Conservation (phyloP, 805 yeast genomes). For the Nakazawaea sp. region DNA sequence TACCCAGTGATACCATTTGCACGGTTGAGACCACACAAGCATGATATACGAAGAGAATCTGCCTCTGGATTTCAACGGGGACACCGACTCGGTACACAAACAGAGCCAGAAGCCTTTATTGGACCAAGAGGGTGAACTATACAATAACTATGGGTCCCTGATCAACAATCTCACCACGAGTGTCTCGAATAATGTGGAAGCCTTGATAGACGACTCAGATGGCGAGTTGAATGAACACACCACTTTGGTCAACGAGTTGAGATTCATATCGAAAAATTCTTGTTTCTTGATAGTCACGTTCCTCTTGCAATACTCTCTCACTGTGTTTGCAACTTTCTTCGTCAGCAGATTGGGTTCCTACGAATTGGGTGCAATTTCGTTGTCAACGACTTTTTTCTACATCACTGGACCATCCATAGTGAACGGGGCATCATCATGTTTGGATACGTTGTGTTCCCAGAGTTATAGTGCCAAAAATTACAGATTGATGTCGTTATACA, state of each 20-base stretch:
- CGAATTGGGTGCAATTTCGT: slow-evolving; percentile 77
- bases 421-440: slow-evolving; percentile 76
- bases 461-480: slow-evolving; percentile 76
- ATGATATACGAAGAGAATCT: no score
- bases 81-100: no score
- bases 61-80: no score
- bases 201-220: slow-evolving; percentile 2
- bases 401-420: slow-evolving; percentile 70
- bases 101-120: no score
- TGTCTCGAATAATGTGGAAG: slow-evolving; percentile 5
- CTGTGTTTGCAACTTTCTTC: slow-evolving; percentile 60
- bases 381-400: slow-evolving; percentile 79
- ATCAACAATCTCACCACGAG: slow-evolving; percentile 24
- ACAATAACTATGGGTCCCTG: slow-evolving; percentile 4
- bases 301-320: slow-evolving; percentile 59
- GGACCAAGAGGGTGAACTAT: slow-evolving; percentile 4
- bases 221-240: slow-evolving; percentile 1
- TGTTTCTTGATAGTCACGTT: slow-evolving; percentile 60
- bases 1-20: no score
- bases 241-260: slow-evolving; percentile 12
- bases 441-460: slow-evolving; percentile 80
- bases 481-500: slow-evolving; percentile 63
- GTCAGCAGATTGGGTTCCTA: slow-evolving; percentile 80
- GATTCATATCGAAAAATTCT: slow-evolving; percentile 14
- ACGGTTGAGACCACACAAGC: no score